A percentile compares a stretch with the other conserved stretches of the same genome.
Conservation (phyloP, 2,329 filamentous ascomycete species). For the Nemania diffusa region DNA sequence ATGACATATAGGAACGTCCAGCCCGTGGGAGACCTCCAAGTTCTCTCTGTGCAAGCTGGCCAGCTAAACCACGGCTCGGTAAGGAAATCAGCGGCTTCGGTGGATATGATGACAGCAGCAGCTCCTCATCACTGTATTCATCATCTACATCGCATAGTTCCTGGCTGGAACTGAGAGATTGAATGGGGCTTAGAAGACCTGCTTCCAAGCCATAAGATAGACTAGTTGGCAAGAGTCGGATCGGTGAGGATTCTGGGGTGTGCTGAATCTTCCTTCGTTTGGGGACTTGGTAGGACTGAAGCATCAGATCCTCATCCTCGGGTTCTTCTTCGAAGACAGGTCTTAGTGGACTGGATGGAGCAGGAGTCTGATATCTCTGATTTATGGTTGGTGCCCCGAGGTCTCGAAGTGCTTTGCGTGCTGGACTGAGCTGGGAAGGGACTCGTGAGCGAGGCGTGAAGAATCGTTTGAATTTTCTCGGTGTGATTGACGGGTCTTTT, state of each 20-base stretch:
- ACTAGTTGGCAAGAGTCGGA: conserved; percentile 44
- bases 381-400: conserved; percentile 55
- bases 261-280: conserved; percentile 55
- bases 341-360: conserved; percentile 53
- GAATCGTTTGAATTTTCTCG: conserved; percentile 64
- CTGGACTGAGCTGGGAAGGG: conserved; percentile 52
- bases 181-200: conserved; percentile 54
- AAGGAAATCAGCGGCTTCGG: conserved; percentile 49
- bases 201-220: conserved; percentile 32
- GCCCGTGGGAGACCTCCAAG: conserved; percentile 52
- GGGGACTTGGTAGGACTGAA: conserved; percentile 38
- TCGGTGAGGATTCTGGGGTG: conserved; percentile 54
- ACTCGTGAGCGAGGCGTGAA: conserved; percentile 61
- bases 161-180: conserved; percentile 48
- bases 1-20: conserved; percentile 50
- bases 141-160: conserved; percentile 49
- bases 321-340: conserved; percentile 46
- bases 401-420: conserved; percentile 54
- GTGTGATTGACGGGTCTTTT: conserved; percentile 63
- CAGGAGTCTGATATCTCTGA: conserved; percentile 52
- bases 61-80: conserved; percentile 51
- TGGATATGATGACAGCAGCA: conserved; percentile 36
- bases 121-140: conserved; percentile 50
- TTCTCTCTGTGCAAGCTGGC: conserved; percentile 55
- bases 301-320: conserved; percentile 38